These are phyloP conservation scores for Saitozyma podzolica DNA, from an alignment of 768 basidiomycete genomes.

Conservation along the genomic window DNA sequence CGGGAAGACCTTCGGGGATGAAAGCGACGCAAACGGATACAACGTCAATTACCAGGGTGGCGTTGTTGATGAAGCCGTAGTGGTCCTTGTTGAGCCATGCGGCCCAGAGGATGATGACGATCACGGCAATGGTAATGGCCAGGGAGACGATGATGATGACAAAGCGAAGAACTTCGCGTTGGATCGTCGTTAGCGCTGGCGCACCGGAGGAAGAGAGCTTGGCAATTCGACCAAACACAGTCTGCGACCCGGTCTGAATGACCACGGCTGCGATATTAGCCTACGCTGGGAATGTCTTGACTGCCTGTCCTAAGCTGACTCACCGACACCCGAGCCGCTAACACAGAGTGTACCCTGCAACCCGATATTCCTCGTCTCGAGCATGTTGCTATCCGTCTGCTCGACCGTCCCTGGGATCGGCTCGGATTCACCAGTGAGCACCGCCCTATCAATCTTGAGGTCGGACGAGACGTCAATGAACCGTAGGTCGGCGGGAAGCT, in stretches of 20 bases:
- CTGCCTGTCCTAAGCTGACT: conserved; percentile 1
- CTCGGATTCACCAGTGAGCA: conserved; percentile 61
- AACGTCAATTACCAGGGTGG: conserved; percentile 60
- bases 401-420: conserved; percentile 52
- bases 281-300: background rate
- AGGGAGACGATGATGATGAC: conserved; percentile 60
- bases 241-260: conserved; percentile 41
- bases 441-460: conserved; percentile 64
- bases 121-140: conserved; percentile 55
- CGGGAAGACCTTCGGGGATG: conserved; percentile 58
- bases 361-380: conserved; percentile 61
- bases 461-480: conserved; percentile 60
- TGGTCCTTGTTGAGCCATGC: conserved; percentile 52
- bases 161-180: conserved; percentile 61
- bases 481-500: conserved; percentile 54
- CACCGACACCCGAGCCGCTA: conserved; percentile 39
- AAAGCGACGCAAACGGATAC: conserved; percentile 61
- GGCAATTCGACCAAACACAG: conserved; percentile 59
- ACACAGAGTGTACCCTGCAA: conserved; percentile 56
- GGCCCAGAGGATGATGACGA: conserved; percentile 60
- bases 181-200: conserved; percentile 57
- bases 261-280: conserved; percentile 29
- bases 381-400: conserved; percentile 58
- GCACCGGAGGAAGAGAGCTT: conserved; percentile 59
- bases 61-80: conserved; percentile 57